Percentiles rank a stretch among this genome's conserved stretches.
Conservation (phyloP, 176 grass and related monocot genomes). For the Avena atlantica region DNA sequence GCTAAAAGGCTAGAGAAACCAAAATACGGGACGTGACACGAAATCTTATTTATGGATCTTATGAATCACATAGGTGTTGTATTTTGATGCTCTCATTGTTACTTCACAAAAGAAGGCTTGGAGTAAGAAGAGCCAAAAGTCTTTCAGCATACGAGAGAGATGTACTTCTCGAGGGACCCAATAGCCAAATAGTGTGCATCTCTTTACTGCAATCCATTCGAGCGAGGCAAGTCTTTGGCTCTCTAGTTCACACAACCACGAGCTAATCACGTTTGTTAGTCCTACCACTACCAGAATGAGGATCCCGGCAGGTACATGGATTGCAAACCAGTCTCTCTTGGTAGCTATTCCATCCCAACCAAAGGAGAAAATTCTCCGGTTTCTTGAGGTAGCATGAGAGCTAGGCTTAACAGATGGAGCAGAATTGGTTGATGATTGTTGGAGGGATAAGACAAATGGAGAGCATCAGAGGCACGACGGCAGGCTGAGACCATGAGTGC, state of each 20-base stretch:
- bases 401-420: too few relatives aligned
- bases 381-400: not conserved
- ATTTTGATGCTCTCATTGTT: too few relatives aligned
- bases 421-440: not conserved
- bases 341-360: not conserved
- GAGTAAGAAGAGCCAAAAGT: too few relatives aligned
- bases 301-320: accelerated
- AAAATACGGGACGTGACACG: too few relatives aligned
- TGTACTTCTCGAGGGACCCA: not conserved
- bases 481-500: too few relatives aligned
- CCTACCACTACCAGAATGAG: not conserved
- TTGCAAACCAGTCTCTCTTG: not conserved
- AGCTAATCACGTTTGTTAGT: not conserved
- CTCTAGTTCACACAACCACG: not conserved
- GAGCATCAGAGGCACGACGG: not conserved
- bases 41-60: too few relatives aligned
- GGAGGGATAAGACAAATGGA: not conserved
- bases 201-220: not conserved
- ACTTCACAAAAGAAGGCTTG: too few relatives aligned
- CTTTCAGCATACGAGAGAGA: too few relatives aligned
- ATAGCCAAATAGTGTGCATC: not conserved
- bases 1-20: too few relatives aligned
- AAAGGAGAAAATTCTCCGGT: not conserved
- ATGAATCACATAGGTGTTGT: too few relatives aligned
- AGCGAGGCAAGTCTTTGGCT: not conserved